Conservation (phyloP, 1,284 basidiomycete species). For the Entoloma clypeatum region DNA sequence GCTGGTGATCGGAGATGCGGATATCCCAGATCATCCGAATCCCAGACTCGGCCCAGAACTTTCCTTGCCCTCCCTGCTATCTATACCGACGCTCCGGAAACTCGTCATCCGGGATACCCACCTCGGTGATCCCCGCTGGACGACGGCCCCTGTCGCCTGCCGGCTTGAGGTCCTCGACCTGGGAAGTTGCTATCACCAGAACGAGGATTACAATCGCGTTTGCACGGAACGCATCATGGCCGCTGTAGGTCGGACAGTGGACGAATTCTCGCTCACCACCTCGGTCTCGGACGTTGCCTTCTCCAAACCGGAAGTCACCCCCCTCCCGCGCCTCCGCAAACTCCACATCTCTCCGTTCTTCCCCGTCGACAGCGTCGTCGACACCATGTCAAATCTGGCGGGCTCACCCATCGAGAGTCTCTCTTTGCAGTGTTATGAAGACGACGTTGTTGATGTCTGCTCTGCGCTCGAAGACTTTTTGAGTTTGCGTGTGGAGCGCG, state of each 20-base stretch:
- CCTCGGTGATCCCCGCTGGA: constrained; percentile 60
- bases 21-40: constrained; percentile 58
- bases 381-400: constrained; percentile 55
- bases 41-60: constrained; percentile 53
- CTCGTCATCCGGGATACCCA: constrained; percentile 68
- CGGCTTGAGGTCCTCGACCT: constrained; percentile 56
- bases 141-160: constrained; percentile 43
- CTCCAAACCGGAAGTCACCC: constrained; percentile 44
- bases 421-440: constrained; percentile 55
- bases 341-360: constrained; percentile 60
- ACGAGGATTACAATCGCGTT: constrained; percentile 47
- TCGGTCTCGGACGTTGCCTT: constrained; percentile 43
- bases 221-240: constrained; percentile 59
- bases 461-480: constrained; percentile 54
- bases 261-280: constrained; percentile 52
- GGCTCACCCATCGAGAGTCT: constrained; percentile 58
- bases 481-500: constrained; percentile 44
- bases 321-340: constrained; percentile 48
- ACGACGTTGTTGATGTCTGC: constrained; percentile 57
- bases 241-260: constrained; percentile 49
- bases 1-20: constrained; percentile 51
- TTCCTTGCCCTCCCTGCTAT: constrained; percentile 59
- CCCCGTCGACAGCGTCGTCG: constrained; percentile 55
- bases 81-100: constrained; percentile 54
- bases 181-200: constrained; percentile 53